These are phyloP conservation scores for Chlorencoelia australis DNA, from an alignment of 2,329 filamentous ascomycete genomes.

Conservation along the genomic window DNA sequence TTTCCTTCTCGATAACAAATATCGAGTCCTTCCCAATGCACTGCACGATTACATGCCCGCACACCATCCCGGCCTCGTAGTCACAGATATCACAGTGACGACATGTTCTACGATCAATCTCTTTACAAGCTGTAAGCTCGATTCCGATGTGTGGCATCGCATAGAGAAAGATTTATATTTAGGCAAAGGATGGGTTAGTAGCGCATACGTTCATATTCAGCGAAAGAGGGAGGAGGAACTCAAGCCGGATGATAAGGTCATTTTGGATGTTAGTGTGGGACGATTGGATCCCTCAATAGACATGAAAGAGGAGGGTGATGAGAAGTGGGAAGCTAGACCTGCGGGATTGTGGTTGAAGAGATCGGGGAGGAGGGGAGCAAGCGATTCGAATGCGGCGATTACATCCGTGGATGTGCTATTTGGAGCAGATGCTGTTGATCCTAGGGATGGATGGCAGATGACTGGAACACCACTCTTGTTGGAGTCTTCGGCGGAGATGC, in stretches of 20 bases:
- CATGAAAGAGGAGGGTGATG: slow-evolving; percentile 41
- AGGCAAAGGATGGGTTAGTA: slow-evolving; percentile 50
- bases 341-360: slow-evolving; percentile 59
- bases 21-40: slow-evolving; percentile 55
- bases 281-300: slow-evolving; percentile 46
- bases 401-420: slow-evolving; percentile 63
- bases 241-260: slow-evolving; percentile 46
- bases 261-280: slow-evolving; percentile 55
- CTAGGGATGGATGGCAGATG: slow-evolving; percentile 74
- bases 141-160: slow-evolving; percentile 49
- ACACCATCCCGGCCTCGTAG: slow-evolving; percentile 58
- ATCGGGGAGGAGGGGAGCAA: slow-evolving; percentile 38
- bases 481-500: slow-evolving; percentile 48
- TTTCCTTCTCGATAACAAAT: slow-evolving; percentile 58
- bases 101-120: slow-evolving; percentile 53
- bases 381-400: slow-evolving; percentile 36
- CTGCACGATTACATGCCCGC: slow-evolving; percentile 60
- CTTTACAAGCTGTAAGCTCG: slow-evolving; percentile 49
- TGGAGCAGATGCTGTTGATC: slow-evolving; percentile 73
- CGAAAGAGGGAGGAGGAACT: slow-evolving; percentile 63
- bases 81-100: slow-evolving; percentile 59
- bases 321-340: slow-evolving; percentile 55
- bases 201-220: slow-evolving; percentile 58
- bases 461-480: slow-evolving; percentile 65
- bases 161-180: slow-evolving; percentile 65